Conservation (phyloP, 345 rosid genomes). For the Nasturtium officinale region DNA sequence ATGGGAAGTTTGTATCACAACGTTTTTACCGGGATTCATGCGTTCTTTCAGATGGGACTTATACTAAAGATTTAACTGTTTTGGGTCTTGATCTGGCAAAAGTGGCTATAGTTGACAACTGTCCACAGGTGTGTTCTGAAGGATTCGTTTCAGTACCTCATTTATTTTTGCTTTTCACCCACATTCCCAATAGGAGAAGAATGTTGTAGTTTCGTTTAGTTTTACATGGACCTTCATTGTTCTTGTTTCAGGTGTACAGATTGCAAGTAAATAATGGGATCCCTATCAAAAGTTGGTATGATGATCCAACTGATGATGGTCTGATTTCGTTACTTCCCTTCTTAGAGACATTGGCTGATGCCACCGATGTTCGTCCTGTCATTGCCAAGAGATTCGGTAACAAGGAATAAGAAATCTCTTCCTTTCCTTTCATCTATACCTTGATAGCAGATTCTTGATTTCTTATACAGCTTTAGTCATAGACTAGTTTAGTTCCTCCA, state of each 20-base stretch:
- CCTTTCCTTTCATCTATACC: background rate
- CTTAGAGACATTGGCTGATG: slow-evolving; percentile 69
- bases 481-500: slow-evolving; percentile 1
- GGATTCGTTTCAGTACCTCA: background rate
- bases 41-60: slow-evolving; percentile 67
- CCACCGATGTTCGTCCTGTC: slow-evolving; percentile 76
- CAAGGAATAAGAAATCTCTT: slow-evolving; percentile 46
- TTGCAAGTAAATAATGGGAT: slow-evolving; percentile 83
- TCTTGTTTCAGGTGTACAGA: slow-evolving; percentile 66
- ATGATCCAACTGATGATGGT: slow-evolving; percentile 74
- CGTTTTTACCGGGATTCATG: slow-evolving; percentile 76
- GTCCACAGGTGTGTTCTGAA: slow-evolving; percentile 64
- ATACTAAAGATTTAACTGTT: slow-evolving; percentile 74
- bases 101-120: slow-evolving; percentile 81
- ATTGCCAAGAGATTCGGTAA: slow-evolving; percentile 73
- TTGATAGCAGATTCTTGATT: slow-evolving; percentile 14
- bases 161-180: background rate
- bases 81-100: slow-evolving; percentile 81
- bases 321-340: slow-evolving; percentile 69
- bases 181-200: background rate
- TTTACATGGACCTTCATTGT: background rate
- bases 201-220: background rate
- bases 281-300: slow-evolving; percentile 87
- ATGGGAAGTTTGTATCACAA: slow-evolving; percentile 58
- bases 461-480: background rate